Evolutionary conservation across 208 protist genomes (phyloP).

Genomic region (Leptomonas seymouri): DNA sequence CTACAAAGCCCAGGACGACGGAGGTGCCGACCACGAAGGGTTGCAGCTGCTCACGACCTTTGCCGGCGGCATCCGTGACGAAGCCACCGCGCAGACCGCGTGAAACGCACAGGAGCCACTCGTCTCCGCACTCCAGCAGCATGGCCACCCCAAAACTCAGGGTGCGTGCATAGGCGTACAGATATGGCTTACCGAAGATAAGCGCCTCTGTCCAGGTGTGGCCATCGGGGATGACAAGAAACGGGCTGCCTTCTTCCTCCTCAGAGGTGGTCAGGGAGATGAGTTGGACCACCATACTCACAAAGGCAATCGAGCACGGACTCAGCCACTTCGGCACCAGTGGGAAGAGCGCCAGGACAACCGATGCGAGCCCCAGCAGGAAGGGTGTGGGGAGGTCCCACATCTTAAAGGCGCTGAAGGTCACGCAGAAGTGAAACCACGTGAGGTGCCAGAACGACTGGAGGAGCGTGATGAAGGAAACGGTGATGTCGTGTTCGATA

Average conservation of each 20-base stretch:
- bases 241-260: background rate
- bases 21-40: slow-evolving; percentile 62
- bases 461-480: slow-evolving; percentile 61
- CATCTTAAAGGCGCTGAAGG: slow-evolving; percentile 57
- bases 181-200: slow-evolving; percentile 21
- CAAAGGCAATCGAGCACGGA: slow-evolving; percentile 45
- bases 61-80: slow-evolving; percentile 23
- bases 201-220: slow-evolving; percentile 13
- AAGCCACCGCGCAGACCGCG: slow-evolving; percentile 45
- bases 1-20: slow-evolving; percentile 68
- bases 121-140: slow-evolving; percentile 52
- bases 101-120: slow-evolving; percentile 73
- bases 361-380: slow-evolving; percentile 48
- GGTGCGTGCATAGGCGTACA: slow-evolving; percentile 27
- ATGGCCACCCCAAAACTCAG: slow-evolving; percentile 39
- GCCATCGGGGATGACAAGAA: slow-evolving; percentile 9
- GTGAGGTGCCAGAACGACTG: slow-evolving; percentile 75
- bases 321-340: slow-evolving; percentile 65
- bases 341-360: slow-evolving; percentile 63
- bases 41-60: slow-evolving; percentile 46
- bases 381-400: slow-evolving; percentile 54
- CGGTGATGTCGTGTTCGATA: slow-evolving; percentile 75
- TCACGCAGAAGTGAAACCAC: slow-evolving; percentile 79
- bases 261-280: slow-evolving; percentile 18
- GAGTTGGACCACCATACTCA: slow-evolving; percentile 21